Conservation (phyloP, 345 rosid genomes). For the Barbarea vulgaris region DNA sequence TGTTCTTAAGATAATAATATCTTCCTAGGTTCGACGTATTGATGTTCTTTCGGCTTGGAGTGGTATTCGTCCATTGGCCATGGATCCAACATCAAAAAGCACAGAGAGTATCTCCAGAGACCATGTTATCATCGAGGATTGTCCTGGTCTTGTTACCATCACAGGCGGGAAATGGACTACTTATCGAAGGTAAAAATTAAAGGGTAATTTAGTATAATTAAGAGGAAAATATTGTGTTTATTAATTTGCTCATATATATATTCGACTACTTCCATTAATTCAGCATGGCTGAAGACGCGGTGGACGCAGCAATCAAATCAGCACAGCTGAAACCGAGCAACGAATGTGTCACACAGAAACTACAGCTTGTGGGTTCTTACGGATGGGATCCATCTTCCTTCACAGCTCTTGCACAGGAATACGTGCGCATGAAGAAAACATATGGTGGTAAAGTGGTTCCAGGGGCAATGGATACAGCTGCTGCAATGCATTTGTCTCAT, state of each 20-base stretch:
- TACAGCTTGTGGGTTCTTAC: too few relatives aligned
- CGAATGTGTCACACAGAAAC: too few relatives aligned
- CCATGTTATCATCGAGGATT: constrained; percentile 86
- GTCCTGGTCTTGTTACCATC: constrained; percentile 90
- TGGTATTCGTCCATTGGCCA: constrained; percentile 94
- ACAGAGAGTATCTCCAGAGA: constrained; percentile 98
- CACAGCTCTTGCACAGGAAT: too few relatives aligned
- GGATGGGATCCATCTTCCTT: too few relatives aligned
- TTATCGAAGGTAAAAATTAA: constrained; percentile 81
- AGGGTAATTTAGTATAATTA: background rate
- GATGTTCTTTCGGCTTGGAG: constrained; percentile 99
- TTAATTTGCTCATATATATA: background rate
- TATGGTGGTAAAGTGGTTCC: too few relatives aligned
- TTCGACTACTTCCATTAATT: constrained; percentile 38
- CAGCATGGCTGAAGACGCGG: constrained; percentile 99
- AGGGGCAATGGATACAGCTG: too few relatives aligned
- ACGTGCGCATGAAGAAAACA: too few relatives aligned
- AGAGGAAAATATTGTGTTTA: background rate
- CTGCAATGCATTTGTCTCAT: too few relatives aligned
- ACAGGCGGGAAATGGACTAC: constrained; percentile 99
- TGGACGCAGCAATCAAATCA: constrained; percentile 80
- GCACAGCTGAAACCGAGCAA: constrained; percentile 71
- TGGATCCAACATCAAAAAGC: constrained; percentile 81
- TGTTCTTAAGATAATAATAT: background rate
- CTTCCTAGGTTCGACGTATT: constrained; percentile 68